phyloP scores from a whole-genome alignment of 768 basidiomycete genomes.

The Leccinum arenicola region DNA sequence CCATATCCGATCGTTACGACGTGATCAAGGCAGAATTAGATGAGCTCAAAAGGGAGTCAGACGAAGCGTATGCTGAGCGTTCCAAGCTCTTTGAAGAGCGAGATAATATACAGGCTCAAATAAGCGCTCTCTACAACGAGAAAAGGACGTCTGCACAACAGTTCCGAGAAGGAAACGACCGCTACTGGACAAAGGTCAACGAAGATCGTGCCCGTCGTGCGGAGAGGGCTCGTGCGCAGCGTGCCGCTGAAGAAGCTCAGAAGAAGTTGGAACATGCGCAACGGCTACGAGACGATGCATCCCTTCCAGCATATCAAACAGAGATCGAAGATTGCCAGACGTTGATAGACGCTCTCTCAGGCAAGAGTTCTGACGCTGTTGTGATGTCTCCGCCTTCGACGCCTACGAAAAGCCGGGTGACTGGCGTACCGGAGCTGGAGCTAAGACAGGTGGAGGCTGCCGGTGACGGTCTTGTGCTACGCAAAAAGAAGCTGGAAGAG shows the following conservation, averaged over 20 bases:
- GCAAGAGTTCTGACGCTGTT: constrained; percentile 51
- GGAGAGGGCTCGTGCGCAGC: constrained; percentile 73
- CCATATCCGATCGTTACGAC: constrained; percentile 77
- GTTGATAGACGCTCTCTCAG: constrained; percentile 80
- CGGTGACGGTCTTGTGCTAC: constrained; percentile 61
- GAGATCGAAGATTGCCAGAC: constrained; percentile 97
- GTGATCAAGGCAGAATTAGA: constrained; percentile 83
- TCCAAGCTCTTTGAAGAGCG: constrained; percentile 86
- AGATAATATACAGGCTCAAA: constrained; percentile 61
- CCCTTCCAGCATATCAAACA: constrained; percentile 82
- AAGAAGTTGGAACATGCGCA: constrained; percentile 79
- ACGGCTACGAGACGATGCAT: constrained; percentile 87
- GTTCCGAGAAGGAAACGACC: constrained; percentile 83
- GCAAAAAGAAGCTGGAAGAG: constrained; percentile 93
- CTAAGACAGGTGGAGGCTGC: constrained; percentile 76
- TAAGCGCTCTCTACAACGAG: constrained; percentile 68
- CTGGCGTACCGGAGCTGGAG: constrained; percentile 77
- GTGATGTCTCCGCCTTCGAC: constrained; percentile 42
- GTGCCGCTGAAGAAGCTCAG: constrained; percentile 70
- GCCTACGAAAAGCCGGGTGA: constrained; percentile 43
- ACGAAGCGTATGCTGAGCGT: constrained; percentile 79
- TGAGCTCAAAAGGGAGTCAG: constrained; percentile 78
- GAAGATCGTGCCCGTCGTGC: constrained; percentile 86
- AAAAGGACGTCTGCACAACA: constrained; percentile 71
- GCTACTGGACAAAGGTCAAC: constrained; percentile 77